phyloP scores from a whole-genome alignment of 2,329 filamentous ascomycete species.

The Xylaria sp. region DNA sequence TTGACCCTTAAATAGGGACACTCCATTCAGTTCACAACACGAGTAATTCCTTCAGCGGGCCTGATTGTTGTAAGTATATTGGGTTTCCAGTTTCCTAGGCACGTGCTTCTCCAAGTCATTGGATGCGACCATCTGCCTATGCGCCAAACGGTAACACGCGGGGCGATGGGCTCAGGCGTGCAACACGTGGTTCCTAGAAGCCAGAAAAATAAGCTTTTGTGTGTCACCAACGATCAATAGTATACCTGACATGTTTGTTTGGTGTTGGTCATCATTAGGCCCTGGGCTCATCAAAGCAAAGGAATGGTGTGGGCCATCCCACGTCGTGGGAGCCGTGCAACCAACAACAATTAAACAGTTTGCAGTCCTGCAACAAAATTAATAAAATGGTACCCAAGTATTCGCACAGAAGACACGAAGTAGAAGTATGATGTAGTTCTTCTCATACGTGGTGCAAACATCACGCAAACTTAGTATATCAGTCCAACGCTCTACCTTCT shows the following conservation, averaged over 20 bases:
- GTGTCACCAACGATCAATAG: conserved; percentile 21
- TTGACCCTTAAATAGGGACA: background rate
- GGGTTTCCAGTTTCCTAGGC: background rate
- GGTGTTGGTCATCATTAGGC: conserved; percentile 32
- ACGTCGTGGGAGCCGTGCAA: conserved; percentile 32
- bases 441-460: conserved; percentile 3
- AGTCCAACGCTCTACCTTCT: background rate
- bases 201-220: conserved; percentile 16
- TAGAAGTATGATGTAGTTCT: background rate
- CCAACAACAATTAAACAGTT: conserved; percentile 28
- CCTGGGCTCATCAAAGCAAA: conserved; percentile 19
- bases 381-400: conserved; percentile 7
- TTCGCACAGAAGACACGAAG: background rate
- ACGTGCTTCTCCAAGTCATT: conserved; percentile 20
- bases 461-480: background rate
- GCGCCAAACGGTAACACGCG: conserved; percentile 19
- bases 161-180: conserved; percentile 14
- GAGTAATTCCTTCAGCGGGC: background rate
- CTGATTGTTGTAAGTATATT: background rate
- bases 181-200: conserved; percentile 26
- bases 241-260: conserved; percentile 28
- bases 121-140: conserved; percentile 13
- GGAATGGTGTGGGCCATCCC: conserved; percentile 30
- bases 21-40: conserved; percentile 11
- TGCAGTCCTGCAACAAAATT: conserved; percentile 16